A percentile compares a stretch with the other conserved stretches of the same genome.
Conservation (phyloP, 257 asterid species). For the Haberlea rhodopensis region DNA sequence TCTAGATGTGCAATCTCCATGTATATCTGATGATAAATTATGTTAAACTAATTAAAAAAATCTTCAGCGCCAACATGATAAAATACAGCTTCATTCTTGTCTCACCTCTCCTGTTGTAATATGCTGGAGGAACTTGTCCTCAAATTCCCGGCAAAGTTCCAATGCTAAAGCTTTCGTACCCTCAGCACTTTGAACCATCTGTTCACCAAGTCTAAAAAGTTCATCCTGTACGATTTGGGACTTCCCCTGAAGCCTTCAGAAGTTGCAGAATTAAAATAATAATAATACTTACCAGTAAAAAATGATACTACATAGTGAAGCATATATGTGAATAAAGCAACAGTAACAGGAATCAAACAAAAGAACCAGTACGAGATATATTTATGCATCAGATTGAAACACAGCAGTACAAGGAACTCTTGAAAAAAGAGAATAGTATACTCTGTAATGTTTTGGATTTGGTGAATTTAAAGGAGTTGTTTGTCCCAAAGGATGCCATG, state of each 20-base stretch:
- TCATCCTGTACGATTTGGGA: conserved; percentile 96
- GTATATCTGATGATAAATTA: not conserved
- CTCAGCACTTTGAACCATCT: conserved; percentile 87
- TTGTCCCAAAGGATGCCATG: not conserved
- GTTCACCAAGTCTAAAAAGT: conserved; percentile 86
- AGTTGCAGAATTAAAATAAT: conserved; percentile 17
- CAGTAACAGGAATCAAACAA: not conserved
- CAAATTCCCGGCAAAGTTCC: conserved; percentile 99
- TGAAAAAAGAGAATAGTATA: conserved; percentile 5
- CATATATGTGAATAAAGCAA: conserved; percentile 16
- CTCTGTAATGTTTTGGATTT: not conserved
- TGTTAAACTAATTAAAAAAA: conserved; percentile 1
- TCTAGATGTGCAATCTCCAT: conserved; percentile 12
- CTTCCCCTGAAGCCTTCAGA: conserved; percentile 89
- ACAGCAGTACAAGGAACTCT: conserved; percentile 2
- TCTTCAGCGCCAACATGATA: not conserved
- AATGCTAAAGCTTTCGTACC: conserved; percentile 94
- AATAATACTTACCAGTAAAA: conserved; percentile 16
- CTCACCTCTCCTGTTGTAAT: conserved; percentile 88
- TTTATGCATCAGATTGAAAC: conserved; percentile 3
- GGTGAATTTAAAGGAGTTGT: conserved; percentile 2
- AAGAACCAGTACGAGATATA: not conserved
- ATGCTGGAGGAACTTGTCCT: conserved; percentile 98
- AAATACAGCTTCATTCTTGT: conserved; percentile 4
- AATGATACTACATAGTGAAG: conserved; percentile 18